These are phyloP conservation scores for Mitragyna speciosa DNA, from an alignment of 257 asterid species.

Conservation along the genomic window DNA sequence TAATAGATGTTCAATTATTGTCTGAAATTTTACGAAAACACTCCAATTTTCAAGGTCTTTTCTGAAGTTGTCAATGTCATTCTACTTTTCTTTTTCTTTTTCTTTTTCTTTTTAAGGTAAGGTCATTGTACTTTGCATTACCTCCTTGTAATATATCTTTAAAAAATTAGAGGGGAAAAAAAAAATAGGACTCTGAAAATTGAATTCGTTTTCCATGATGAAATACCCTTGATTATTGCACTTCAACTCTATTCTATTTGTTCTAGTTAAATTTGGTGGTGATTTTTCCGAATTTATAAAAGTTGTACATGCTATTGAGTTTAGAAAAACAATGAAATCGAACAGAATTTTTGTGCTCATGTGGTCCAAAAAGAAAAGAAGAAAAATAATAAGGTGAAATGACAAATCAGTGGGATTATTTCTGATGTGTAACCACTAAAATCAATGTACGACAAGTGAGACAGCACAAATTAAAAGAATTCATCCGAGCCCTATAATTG, in stretches of 20 bases:
- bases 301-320: background rate
- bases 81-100: too few relatives aligned
- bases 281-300: background rate
- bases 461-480: constrained; percentile 15
- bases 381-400: constrained; percentile 4
- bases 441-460: constrained; percentile 11
- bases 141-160: too few relatives aligned
- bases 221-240: too few relatives aligned
- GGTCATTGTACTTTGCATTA: too few relatives aligned
- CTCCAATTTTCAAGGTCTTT: background rate
- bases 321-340: background rate
- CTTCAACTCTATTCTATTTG: too few relatives aligned
- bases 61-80: background rate
- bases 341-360: background rate
- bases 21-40: background rate
- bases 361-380: background rate
- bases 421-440: background rate
- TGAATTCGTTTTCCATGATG: too few relatives aligned
- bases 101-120: too few relatives aligned
- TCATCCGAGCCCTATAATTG: constrained; percentile 13
- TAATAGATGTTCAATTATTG: too few relatives aligned
- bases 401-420: constrained; percentile 1
- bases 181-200: too few relatives aligned
- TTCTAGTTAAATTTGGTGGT: background rate
- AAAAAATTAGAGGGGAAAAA: too few relatives aligned